Percentiles rank a stretch among this genome's conserved stretches.
These are phyloP conservation scores for Punctularia strigosozonata DNA, from an alignment of 768 basidiomycete genomes.

Conservation along the genomic window DNA sequence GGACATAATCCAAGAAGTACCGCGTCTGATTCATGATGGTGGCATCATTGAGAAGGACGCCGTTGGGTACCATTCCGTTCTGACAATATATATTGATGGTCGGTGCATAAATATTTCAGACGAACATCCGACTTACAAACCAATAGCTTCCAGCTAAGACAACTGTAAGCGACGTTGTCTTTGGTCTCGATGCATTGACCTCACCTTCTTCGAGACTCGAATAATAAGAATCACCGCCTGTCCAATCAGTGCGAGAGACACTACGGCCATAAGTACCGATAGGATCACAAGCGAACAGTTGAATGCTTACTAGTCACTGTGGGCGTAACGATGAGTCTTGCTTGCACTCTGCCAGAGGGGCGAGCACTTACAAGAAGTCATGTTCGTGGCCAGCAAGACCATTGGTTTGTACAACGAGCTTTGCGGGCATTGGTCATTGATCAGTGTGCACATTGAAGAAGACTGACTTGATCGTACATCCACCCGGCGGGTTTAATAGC, in stretches of 20 bases:
- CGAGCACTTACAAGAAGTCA: slow-evolving; percentile 15
- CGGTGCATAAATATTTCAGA: neutral
- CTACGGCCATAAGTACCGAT: slow-evolving; percentile 5
- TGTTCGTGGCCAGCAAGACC: slow-evolving; percentile 24
- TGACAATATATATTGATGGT: slow-evolving; percentile 7
- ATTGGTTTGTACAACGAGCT: slow-evolving; percentile 22
- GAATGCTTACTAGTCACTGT: too few species aligned
- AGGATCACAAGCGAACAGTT: too few species aligned
- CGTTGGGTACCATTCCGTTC: slow-evolving; percentile 46
- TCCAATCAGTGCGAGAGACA: slow-evolving; percentile 23
- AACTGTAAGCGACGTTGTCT: neutral
- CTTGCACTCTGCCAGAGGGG: neutral
- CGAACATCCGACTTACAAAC: slow-evolving; percentile 29
- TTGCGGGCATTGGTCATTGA: neutral
- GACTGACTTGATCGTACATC: slow-evolving; percentile 18
- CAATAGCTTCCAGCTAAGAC: slow-evolving; percentile 41
- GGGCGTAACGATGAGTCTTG: neutral
- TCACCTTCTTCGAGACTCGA: slow-evolving; percentile 23
- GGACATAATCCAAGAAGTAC: slow-evolving; percentile 36
- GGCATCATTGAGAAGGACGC: slow-evolving; percentile 31
- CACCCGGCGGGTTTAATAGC: slow-evolving; percentile 19
- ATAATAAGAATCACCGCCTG: slow-evolving; percentile 21
- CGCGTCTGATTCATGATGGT: slow-evolving; percentile 35
- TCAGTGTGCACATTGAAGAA: neutral
- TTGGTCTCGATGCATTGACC: neutral